Evolutionary conservation across 208 protist genomes (phyloP).

Genomic region (Trypanosoma theileri): DNA sequence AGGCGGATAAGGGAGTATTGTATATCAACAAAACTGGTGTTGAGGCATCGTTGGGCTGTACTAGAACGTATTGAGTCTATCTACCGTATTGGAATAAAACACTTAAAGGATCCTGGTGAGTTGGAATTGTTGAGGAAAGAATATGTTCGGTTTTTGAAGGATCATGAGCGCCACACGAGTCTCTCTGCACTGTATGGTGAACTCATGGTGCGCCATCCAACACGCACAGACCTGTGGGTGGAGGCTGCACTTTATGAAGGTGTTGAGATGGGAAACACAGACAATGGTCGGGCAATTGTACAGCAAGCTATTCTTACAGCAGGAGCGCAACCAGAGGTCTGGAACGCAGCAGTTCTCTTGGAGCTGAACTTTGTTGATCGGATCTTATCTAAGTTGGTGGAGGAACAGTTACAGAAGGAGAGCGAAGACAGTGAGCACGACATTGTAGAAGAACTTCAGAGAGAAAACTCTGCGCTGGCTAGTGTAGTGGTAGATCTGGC

Average conservation of each 20-base stretch:
- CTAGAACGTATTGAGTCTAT: conserved; percentile 81
- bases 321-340: conserved; percentile 49
- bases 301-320: conserved; percentile 81
- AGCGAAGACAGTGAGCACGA: conserved; percentile 5
- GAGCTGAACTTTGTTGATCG: conserved; percentile 71
- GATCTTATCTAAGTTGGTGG: conserved; percentile 49
- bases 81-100: conserved; percentile 79
- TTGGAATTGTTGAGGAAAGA: conserved; percentile 59
- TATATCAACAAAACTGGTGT: conserved; percentile 56
- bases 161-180: conserved; percentile 47
- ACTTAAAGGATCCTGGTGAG: conserved; percentile 55
- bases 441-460: conserved; percentile 42
- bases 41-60: conserved; percentile 81
- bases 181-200: conserved; percentile 78
- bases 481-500: conserved; percentile 67
- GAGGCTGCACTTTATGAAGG: conserved; percentile 79
- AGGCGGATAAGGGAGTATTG: conserved; percentile 64
- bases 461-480: conserved; percentile 61
- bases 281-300: conserved; percentile 73
- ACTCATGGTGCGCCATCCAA: conserved; percentile 69
- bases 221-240: conserved; percentile 65
- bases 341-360: conserved; percentile 64
- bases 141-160: conserved; percentile 64
- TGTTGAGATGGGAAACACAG: conserved; percentile 53
- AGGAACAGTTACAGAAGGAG: conserved; percentile 28